Percentiles rank a stretch among this genome's conserved stretches.
These are phyloP conservation scores for Colletotrichum cuscutae DNA, from an alignment of 2,329 filamentous ascomycete species.

Conservation along the genomic window DNA sequence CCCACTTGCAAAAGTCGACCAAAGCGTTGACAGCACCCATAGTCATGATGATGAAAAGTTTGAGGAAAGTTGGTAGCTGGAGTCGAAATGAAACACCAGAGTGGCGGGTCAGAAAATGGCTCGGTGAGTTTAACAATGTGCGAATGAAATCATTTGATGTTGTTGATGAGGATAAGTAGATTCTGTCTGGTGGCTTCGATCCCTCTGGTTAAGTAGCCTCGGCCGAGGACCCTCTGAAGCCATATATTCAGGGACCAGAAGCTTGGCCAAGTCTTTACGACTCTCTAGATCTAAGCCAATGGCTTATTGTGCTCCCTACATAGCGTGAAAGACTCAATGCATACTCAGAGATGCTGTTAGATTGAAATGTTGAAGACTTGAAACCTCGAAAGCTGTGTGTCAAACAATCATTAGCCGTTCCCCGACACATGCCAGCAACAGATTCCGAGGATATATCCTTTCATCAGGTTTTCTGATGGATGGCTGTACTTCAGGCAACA, in stretches of 20 bases:
- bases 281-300: background rate
- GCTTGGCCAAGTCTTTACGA: background rate
- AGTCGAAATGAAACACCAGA: too few relatives aligned
- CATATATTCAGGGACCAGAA: background rate
- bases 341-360: background rate
- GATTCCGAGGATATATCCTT: background rate
- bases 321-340: background rate
- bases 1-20: too few relatives aligned
- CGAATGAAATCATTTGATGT: too few relatives aligned
- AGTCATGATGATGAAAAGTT: too few relatives aligned
- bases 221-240: background rate
- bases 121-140: too few relatives aligned
- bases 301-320: background rate
- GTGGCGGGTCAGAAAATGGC: too few relatives aligned
- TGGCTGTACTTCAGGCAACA: background rate
- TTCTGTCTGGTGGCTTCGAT: too few relatives aligned
- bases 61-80: too few relatives aligned
- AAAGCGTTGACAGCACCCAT: too few relatives aligned
- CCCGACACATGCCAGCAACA: background rate
- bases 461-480: background rate
- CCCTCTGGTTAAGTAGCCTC: background rate
- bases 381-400: background rate
- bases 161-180: too few relatives aligned
- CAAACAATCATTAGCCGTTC: background rate
- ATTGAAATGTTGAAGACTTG: background rate